Conservation (phyloP, 2,329 filamentous ascomycete species). For the Penicillium aurantiogriseum region DNA sequence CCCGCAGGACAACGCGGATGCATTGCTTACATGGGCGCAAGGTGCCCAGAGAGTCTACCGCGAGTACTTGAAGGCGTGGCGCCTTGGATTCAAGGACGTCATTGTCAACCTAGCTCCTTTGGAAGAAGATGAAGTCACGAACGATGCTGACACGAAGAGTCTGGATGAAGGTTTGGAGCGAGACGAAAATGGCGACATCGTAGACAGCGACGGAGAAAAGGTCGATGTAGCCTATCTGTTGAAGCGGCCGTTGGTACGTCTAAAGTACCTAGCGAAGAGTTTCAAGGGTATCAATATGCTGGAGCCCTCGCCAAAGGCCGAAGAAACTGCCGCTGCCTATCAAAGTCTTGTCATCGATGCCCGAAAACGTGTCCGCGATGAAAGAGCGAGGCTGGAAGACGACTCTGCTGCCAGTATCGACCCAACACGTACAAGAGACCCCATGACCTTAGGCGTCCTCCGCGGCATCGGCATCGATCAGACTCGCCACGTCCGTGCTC, state of each 20-base stretch:
- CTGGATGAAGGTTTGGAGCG: constrained; percentile 56
- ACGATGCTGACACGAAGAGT: constrained; percentile 47
- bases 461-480: constrained; percentile 70
- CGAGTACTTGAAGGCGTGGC: constrained; percentile 84
- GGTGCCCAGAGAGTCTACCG: constrained; percentile 75
- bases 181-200: constrained; percentile 60
- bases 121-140: constrained; percentile 58
- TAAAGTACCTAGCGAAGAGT: constrained; percentile 84
- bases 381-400: constrained; percentile 72
- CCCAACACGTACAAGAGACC: constrained; percentile 73
- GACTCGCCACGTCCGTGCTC: constrained; percentile 78
- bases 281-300: constrained; percentile 61
- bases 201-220: constrained; percentile 75
- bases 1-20: constrained; percentile 68
- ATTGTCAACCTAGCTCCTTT: constrained; percentile 86
- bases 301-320: constrained; percentile 52
- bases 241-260: constrained; percentile 79
- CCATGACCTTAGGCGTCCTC: constrained; percentile 70
- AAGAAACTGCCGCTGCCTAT: constrained; percentile 61
- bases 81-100: constrained; percentile 89
- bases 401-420: constrained; percentile 85
- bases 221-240: constrained; percentile 93
- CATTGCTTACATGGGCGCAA: constrained; percentile 77
- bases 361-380: constrained; percentile 70
- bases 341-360: constrained; percentile 73